These are phyloP conservation scores for Fraxinus greggii DNA, from an alignment of 305 asterid genomes.

Conservation along the genomic window DNA sequence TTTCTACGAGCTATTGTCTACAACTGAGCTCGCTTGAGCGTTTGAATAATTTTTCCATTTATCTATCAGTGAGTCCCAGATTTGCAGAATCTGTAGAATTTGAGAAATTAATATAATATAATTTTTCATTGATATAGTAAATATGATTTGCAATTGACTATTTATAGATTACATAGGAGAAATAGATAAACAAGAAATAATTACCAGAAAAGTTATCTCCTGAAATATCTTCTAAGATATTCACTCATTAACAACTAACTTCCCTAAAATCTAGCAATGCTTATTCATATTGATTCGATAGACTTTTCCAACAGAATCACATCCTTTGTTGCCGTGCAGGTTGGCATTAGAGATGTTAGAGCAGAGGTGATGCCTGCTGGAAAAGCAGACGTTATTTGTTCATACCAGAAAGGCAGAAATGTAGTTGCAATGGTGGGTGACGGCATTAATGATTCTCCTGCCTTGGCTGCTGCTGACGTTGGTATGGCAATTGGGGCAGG, in stretches of 20 bases:
- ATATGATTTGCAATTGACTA: background rate
- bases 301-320: background rate
- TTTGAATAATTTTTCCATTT: background rate
- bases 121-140: too few relatives aligned
- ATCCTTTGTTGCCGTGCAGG: slow-evolving; percentile 45
- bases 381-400: slow-evolving; percentile 79
- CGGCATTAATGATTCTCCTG: slow-evolving; percentile 95
- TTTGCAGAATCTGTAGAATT: background rate
- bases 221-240: too few relatives aligned
- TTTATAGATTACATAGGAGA: background rate
- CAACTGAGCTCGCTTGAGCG: background rate
- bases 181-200: background rate
- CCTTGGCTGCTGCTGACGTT: slow-evolving; percentile 93
- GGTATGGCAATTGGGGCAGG: slow-evolving; percentile 99
- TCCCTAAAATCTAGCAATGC: background rate
- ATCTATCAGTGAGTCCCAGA: background rate
- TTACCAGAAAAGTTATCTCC: background rate
- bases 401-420: slow-evolving; percentile 72
- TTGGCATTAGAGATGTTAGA: slow-evolving; percentile 77
- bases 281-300: too few relatives aligned
- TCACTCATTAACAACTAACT: background rate
- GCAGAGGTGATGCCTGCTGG: slow-evolving; percentile 99
- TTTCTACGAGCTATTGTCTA: background rate
- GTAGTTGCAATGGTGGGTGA: slow-evolving; percentile 99
- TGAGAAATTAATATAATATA: background rate